Percentiles rank a stretch among this genome's conserved stretches.
Conservation (phyloP, 1,284 basidiomycete genomes). For the Moesziomyces parantarcticus region DNA sequence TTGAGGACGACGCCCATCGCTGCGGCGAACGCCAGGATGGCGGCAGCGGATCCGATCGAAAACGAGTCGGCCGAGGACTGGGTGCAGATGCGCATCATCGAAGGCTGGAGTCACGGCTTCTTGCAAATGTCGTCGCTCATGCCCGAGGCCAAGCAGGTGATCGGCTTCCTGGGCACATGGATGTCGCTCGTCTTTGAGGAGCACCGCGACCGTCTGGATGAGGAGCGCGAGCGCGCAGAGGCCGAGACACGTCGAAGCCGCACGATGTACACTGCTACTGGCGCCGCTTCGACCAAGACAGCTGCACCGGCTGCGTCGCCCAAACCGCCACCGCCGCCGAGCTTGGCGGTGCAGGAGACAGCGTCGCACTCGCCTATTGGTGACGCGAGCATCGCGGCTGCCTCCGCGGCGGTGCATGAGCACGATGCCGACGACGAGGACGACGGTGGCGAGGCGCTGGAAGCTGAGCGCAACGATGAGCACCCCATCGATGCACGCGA, state of each 20-base stretch:
- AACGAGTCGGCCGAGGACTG: slow-evolving; percentile 88
- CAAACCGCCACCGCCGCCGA: slow-evolving; percentile 5
- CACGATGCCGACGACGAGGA: slow-evolving; percentile 26
- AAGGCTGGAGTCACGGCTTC: slow-evolving; percentile 65
- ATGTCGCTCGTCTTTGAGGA: slow-evolving; percentile 81
- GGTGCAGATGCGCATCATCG: slow-evolving; percentile 80
- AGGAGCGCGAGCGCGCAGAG: slow-evolving; percentile 32
- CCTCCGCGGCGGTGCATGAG: slow-evolving; percentile 9
- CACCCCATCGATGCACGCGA: slow-evolving; percentile 18
- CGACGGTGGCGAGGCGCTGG: slow-evolving; percentile 41
- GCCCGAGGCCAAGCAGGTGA: slow-evolving; percentile 82
- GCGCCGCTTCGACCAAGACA: slow-evolving; percentile 8
- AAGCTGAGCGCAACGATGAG: slow-evolving; percentile 59
- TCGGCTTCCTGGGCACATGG: slow-evolving; percentile 92
- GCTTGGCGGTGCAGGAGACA: slow-evolving; percentile 3
- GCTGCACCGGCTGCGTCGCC: background rate
- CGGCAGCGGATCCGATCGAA: slow-evolving; percentile 70
- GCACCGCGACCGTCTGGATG: slow-evolving; percentile 34
- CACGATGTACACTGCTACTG: slow-evolving; percentile 3
- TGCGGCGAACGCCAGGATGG: slow-evolving; percentile 64
- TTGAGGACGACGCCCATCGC: slow-evolving; percentile 70
- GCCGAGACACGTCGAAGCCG: slow-evolving; percentile 21
- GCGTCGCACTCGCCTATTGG: background rate
- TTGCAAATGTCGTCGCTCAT: slow-evolving; percentile 88
- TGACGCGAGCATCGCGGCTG: background rate